Percentiles rank a stretch among this genome's conserved stretches.
phyloP scores from a whole-genome alignment of 116 monocot genomes.

The Phalaenopsis hybrid region DNA sequence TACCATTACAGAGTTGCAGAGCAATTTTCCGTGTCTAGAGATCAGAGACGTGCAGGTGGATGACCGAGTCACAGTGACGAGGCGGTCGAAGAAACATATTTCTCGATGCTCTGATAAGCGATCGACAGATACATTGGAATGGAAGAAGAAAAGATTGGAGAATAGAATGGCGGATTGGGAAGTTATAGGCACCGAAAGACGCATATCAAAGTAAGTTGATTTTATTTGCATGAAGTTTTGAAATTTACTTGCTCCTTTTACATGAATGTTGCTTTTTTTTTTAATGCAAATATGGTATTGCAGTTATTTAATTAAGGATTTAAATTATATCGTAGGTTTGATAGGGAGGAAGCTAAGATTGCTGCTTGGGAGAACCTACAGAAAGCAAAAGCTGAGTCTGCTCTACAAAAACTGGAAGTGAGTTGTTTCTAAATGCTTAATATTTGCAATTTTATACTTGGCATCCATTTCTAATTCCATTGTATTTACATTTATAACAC shows the following conservation, averaged over 20 bases:
- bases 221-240: neutral
- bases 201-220: constrained; percentile 17
- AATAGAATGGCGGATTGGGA: constrained; percentile 4
- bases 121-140: constrained; percentile 19
- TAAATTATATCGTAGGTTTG: constrained; percentile 8
- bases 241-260: neutral
- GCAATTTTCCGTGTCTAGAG: constrained; percentile 15
- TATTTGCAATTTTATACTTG: neutral
- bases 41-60: constrained; percentile 26
- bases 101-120: constrained; percentile 15
- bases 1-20: constrained; percentile 18
- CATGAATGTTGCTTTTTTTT: neutral
- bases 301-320: neutral
- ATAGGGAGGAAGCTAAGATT: constrained; percentile 80
- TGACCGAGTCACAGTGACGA: constrained; percentile 12
- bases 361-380: constrained; percentile 86
- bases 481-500: no score
- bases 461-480: no score
- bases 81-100: constrained; percentile 17
- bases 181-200: constrained; percentile 4
- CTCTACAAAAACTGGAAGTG: constrained; percentile 76
- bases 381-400: constrained; percentile 84
- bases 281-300: neutral
- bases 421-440: neutral
- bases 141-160: constrained; percentile 18